phyloP scores from a whole-genome alignment of 1,284 basidiomycete genomes.

The Leccinum pachyderme region DNA sequence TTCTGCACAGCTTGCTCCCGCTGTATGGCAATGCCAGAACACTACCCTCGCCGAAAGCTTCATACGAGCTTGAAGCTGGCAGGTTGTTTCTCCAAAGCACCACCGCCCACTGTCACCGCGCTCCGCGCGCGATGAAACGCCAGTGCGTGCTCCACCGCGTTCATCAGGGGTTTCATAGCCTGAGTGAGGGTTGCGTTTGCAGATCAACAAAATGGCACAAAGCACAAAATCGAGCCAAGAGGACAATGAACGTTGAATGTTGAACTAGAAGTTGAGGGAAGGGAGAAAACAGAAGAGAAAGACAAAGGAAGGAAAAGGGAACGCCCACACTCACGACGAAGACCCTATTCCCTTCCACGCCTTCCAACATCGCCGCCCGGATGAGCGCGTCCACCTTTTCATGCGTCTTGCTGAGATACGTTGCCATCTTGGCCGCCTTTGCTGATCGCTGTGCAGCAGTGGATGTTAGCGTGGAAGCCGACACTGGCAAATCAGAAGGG shows the following conservation, averaged over 20 bases:
- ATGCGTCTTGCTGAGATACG: constrained; percentile 73
- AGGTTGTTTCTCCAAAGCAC: neutral
- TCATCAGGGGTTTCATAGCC: constrained; percentile 80
- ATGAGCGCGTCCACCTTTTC: constrained; percentile 82
- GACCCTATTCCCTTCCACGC: constrained; percentile 63
- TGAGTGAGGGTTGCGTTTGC: constrained; percentile 29
- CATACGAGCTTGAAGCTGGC: neutral
- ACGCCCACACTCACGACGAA: constrained; percentile 53
- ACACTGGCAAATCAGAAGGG: constrained; percentile 51
- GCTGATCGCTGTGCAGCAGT: constrained; percentile 57
- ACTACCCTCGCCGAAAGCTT: neutral
- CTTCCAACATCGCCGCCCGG: constrained; percentile 56
- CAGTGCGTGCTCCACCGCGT: constrained; percentile 78
- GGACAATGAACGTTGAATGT: neutral
- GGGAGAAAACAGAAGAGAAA: neutral
- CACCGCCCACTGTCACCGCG: neutral
- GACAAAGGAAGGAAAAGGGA: neutral
- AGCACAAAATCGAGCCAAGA: neutral
- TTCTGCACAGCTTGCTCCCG: too few species aligned
- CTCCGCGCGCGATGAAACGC: constrained; percentile 47
- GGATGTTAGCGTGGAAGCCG: constrained; percentile 36
- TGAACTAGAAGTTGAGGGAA: neutral
- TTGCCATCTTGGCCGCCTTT: constrained; percentile 84
- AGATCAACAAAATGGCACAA: neutral
- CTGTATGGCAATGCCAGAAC: too few species aligned